phyloP scores from a whole-genome alignment of 2,329 filamentous ascomycete genomes.

The Peltaster fructicola region DNA sequence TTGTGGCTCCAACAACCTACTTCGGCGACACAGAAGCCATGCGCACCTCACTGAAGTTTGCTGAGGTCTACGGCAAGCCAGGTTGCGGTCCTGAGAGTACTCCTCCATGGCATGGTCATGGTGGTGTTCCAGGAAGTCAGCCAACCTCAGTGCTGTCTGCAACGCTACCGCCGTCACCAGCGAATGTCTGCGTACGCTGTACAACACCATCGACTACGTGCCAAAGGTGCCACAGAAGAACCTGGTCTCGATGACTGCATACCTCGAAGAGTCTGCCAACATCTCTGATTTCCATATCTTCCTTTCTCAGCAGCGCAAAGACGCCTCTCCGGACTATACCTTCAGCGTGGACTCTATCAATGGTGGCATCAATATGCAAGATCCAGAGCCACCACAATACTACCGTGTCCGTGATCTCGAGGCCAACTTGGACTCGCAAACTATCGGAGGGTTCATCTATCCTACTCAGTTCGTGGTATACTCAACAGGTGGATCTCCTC shows the following conservation, averaged over 20 bases:
- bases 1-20: conserved; percentile 42
- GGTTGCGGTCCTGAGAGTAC: too few relatives aligned
- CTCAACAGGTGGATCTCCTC: conserved; percentile 40
- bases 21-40: conserved; percentile 29
- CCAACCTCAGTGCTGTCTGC: conserved; percentile 29
- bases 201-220: conserved; percentile 36
- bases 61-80: conserved; percentile 3
- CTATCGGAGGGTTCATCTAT: conserved; percentile 37
- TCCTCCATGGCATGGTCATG: too few relatives aligned
- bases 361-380: conserved; percentile 33
- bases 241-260: conserved; percentile 30
- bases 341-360: conserved; percentile 41
- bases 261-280: conserved; percentile 30
- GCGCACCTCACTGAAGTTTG: conserved; percentile 1
- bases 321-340: conserved; percentile 16
- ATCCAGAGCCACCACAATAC: conserved; percentile 7
- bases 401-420: conserved; percentile 30
- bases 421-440: conserved; percentile 48
- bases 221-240: conserved; percentile 26
- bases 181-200: conserved; percentile 35
- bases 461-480: conserved; percentile 40
- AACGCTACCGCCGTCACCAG: conserved; percentile 35
- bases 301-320: conserved; percentile 18
- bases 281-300: conserved; percentile 41
- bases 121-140: conserved; percentile 5